Evolutionary conservation across 2,329 filamentous ascomycete genomes (phyloP).

Genomic region (Trichoderma semiorbis): DNA sequence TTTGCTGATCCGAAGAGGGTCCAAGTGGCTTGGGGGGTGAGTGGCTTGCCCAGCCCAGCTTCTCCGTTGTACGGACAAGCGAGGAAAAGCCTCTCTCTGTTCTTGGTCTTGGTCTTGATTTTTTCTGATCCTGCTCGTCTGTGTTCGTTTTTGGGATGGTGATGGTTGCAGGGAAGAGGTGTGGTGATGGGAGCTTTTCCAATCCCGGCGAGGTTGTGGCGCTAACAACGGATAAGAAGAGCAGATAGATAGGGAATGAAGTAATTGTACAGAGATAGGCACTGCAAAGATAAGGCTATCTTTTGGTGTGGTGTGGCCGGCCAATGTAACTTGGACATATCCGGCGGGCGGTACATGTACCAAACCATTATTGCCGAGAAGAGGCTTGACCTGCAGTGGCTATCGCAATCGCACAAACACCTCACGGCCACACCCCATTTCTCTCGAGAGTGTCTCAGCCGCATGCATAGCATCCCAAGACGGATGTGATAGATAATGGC

Average conservation of each 20-base stretch:
- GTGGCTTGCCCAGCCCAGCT: slow-evolving; percentile 2
- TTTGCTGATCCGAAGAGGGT: background rate
- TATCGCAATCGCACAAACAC: background rate
- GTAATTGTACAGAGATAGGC: background rate
- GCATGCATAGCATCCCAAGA: background rate
- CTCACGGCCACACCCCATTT: background rate
- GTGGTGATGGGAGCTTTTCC: background rate
- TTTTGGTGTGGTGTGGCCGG: background rate
- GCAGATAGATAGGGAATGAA: background rate
- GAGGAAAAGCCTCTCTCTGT: background rate
- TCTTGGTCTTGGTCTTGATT: background rate
- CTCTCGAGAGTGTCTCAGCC: background rate
- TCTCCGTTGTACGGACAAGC: background rate
- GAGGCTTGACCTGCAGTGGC: background rate
- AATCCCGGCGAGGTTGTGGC: background rate
- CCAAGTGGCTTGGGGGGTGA: background rate
- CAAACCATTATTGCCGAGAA: background rate
- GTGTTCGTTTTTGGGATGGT: background rate
- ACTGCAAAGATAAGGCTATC: background rate
- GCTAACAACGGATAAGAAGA: background rate
- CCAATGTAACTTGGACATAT: background rate
- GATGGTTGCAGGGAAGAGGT: background rate
- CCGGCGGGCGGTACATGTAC: background rate
- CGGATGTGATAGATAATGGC: background rate
- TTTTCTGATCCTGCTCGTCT: background rate